Evolutionary conservation across 495 filamentous ascomycete genomes (phyloP), one percentile per base, ranked within the genome.

Genomic region (Ascobolus immersus): DNA sequence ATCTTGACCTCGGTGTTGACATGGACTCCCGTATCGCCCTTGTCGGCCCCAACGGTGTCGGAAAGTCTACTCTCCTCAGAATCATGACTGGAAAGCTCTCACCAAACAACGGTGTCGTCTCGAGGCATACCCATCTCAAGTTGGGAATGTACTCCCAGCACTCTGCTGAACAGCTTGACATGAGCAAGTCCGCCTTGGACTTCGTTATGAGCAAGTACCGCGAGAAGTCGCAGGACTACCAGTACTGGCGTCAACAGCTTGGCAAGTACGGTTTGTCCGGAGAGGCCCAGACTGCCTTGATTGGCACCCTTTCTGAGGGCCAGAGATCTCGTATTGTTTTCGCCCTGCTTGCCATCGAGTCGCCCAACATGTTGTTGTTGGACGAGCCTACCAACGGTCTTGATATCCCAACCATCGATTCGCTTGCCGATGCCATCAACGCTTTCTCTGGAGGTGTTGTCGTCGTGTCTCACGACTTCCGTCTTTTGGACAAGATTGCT

Each of bases 381-480:
- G 86, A 99, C 57, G 86, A 99, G 58, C 89, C 86, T 50, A 99
- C 86, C 39, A 99, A 99, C 66, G 86, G 86, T 65, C 62, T 99
- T 36, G 86, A 99, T 69, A 99, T 99, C 41, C 86, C 86, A 7
- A 94, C 89, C 25, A 99, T 99, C 44, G 86, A 96, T 59, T 79
- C 73, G 56, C 60, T 96, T 57, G 86, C 86, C 2, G 84, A 99
- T 52, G 86, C 86, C 39, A 94, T 94, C 60, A 91, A 92, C 48
- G 71, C 82, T 24, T 99, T 73, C 58, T 77, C 65, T 45, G 86
- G 86, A 50, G 86, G 86, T 70, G 89, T 94, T 27, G 82, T 94
- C 25, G 86, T 94, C 37, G 86, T 96, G 30, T 82, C 74, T 43
- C 86, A 96, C 71, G 86, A 96, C 54, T 96, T 96, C 65, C 84